A percentile compares a stretch with the other conserved stretches of the same genome.
Evolutionary conservation across 2,329 filamentous ascomycete genomes (phyloP).

Genomic region (Colletotrichum shisoi): DNA sequence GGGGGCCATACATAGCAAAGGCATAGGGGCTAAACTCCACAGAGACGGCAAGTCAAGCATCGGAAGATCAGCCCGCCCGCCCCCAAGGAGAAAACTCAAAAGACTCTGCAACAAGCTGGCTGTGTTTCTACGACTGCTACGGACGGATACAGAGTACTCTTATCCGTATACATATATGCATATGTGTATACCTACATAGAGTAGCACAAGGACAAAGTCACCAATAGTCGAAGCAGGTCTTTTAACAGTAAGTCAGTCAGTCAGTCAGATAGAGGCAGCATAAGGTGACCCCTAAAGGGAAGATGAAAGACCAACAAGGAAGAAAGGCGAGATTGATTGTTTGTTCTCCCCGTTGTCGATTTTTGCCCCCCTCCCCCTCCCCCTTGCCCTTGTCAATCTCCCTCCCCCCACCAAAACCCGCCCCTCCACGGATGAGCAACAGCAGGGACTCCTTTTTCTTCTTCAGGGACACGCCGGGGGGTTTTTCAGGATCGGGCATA

Average conservation of each 20-base stretch:
- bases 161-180: no score
- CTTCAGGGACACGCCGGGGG: constrained; percentile 5
- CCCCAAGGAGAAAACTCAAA: background rate
- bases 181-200: no score
- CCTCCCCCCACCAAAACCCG: constrained; percentile 20
- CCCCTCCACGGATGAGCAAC: constrained; percentile 30
- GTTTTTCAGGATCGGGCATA: constrained; percentile 29
- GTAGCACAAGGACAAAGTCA: background rate
- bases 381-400: background rate
- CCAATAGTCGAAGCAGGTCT: constrained; percentile 1
- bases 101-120: constrained; percentile 6
- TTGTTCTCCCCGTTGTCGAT: constrained; percentile 20
- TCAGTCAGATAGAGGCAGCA: no score
- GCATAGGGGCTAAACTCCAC: background rate
- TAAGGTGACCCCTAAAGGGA: no score
- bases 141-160: no score
- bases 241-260: no score
- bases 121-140: background rate
- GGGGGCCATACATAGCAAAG: no score
- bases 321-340: background rate
- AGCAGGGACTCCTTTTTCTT: constrained; percentile 27
- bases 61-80: constrained; percentile 24
- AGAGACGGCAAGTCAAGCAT: constrained; percentile 11
- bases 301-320: background rate
- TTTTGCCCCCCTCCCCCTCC: background rate